phyloP scores from a whole-genome alignment of 2,329 filamentous ascomycete genomes.

The Penicillium sp. region DNA sequence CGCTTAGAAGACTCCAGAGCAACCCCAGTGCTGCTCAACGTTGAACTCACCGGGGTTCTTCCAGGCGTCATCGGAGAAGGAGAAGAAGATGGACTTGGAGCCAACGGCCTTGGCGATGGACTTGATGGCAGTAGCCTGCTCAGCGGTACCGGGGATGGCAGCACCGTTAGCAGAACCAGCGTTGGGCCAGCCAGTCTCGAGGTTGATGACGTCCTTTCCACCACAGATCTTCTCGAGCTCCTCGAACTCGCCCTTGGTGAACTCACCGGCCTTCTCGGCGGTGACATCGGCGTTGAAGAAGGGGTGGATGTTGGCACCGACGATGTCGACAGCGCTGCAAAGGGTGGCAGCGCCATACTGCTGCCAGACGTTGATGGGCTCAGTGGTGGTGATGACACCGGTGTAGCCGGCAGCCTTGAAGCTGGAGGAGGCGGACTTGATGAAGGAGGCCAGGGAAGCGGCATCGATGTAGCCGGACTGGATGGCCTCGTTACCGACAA shows the following conservation, averaged over 20 bases:
- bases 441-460: slow-evolving; percentile 65
- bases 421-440: slow-evolving; percentile 62
- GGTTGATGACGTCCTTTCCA: slow-evolving; percentile 70
- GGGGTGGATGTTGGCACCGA: slow-evolving; percentile 84
- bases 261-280: slow-evolving; percentile 67
- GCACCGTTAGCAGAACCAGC: slow-evolving; percentile 66
- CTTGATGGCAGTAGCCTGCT: slow-evolving; percentile 72
- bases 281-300: slow-evolving; percentile 78
- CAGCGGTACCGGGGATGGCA: slow-evolving; percentile 62
- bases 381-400: slow-evolving; percentile 77
- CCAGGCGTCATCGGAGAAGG: slow-evolving; percentile 75
- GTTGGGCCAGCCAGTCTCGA: slow-evolving; percentile 89
- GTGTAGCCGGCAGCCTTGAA: slow-evolving; percentile 67
- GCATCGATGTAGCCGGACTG: slow-evolving; percentile 69
- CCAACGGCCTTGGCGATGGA: slow-evolving; percentile 67
- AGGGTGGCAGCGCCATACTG: slow-evolving; percentile 53
- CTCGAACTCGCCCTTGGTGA: slow-evolving; percentile 70
- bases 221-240: slow-evolving; percentile 69
- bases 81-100: slow-evolving; percentile 74
- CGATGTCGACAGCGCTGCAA: slow-evolving; percentile 72
- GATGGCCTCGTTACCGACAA: slow-evolving; percentile 88
- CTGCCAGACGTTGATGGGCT: slow-evolving; percentile 78
- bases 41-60: slow-evolving; percentile 67
- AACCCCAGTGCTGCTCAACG: slow-evolving; percentile 82
- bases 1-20: slow-evolving; percentile 52